Evolutionary conservation across 2,329 filamentous ascomycete species (phyloP), one percentile per base, ranked within the genome.

Genomic region (Byssothecium circinans): DNA sequence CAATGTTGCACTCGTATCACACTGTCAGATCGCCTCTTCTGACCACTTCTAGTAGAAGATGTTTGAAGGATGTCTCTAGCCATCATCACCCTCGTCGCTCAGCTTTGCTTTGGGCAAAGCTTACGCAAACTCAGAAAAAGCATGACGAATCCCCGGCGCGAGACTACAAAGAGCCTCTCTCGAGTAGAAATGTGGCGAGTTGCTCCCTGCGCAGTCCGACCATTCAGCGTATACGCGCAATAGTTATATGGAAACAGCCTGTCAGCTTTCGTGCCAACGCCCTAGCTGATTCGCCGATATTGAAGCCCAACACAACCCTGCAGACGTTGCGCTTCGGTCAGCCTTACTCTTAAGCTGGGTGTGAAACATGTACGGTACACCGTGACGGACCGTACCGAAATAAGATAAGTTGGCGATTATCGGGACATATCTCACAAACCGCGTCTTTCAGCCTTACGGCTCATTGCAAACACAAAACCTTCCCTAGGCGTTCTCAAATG

Each of bases 381-480:
- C 30, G 40, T 17, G n/a, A n/a, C 40, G 40, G 40, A 43, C 40
- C 40, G 40, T 18, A 35, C 40, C 40, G 29, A 22, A 14, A 33
- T n/a, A 19, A 10, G 25, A 20, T n/a, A 19, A 18, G 39, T 19
- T 30, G 14, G 8, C 12, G 29, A 32, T 8, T 32, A n/a, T 32
- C 14, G 29, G 29, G 6, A 12, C 14, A 12, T 32, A 12, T 25
- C 37, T 15, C 5, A 17, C 17, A 37, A n/a, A 35, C 33, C 33
- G 15, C n/a, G 3, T 17, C 35, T 37, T 19, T 39, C 36, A 23
- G 20, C 29, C 29, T 32, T 32, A 12, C 14, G 6, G 14, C 10
- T 32, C 29, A 32, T 25, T 5, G 29, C 8, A 14, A 32, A 32
- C 14, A 12, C 14, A 32, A 14, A 12, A 7, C 29, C 5, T 32